A percentile compares a stretch with the other conserved stretches of the same genome.
These are phyloP conservation scores for Ilyonectria sp. DNA, from an alignment of 2,329 filamentous ascomycete species.

Conservation along the genomic window DNA sequence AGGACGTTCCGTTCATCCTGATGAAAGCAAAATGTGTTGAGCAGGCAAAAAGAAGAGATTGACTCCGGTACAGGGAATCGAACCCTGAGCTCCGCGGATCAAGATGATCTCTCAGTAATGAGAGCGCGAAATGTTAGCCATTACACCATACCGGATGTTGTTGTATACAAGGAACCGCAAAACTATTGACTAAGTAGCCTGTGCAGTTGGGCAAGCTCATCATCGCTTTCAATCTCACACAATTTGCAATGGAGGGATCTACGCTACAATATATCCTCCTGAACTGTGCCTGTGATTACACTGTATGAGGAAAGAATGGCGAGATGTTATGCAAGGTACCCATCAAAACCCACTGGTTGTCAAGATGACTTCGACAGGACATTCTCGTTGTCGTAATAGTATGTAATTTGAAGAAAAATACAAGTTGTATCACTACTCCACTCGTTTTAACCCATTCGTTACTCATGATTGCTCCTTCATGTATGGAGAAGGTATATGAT, in stretches of 20 bases:
- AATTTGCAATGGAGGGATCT: no score
- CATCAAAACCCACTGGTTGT: no score
- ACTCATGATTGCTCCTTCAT: constrained; percentile 36
- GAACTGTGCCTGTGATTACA: no score
- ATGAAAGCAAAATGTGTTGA: no score
- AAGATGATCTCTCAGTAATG: constrained; percentile 32
- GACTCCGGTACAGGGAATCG: constrained; percentile 32
- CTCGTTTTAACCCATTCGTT: constrained; percentile 28
- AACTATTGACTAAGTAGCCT: neutral
- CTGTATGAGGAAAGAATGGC: no score
- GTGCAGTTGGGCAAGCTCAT: neutral
- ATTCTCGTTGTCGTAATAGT: neutral
- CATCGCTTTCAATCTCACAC: no score
- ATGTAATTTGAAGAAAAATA: neutral
- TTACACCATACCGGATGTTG: constrained; percentile 40
- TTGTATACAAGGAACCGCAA: rapidly evolving
- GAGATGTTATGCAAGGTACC: no score
- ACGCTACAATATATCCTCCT: no score
- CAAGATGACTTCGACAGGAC: neutral
- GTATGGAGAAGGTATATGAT: constrained; percentile 30
- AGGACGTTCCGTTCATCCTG: no score
- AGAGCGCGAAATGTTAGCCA: constrained; percentile 43
- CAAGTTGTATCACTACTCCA: neutral
- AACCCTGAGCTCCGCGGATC: constrained; percentile 29
- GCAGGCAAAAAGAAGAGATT: neutral